These are phyloP conservation scores for Nothophoma quercina DNA, from an alignment of 2,329 filamentous ascomycete species.

Conservation along the genomic window DNA sequence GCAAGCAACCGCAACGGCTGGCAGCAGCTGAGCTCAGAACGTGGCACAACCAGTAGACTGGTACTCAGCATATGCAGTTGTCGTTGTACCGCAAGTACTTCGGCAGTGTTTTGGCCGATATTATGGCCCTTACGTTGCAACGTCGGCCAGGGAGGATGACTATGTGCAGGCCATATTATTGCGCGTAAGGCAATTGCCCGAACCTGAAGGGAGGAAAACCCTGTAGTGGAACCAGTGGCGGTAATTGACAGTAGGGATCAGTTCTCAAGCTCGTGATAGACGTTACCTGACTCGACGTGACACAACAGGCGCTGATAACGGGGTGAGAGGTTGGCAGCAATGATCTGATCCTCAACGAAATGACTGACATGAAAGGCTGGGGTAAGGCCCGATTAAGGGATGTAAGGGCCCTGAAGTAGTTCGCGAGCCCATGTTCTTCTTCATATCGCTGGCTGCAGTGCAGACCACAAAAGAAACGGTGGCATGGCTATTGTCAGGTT, in stretches of 20 bases:
- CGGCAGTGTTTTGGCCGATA: slow-evolving; percentile 21
- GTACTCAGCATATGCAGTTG: slow-evolving; percentile 32
- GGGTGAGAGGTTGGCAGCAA: slow-evolving; percentile 18
- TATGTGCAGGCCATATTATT: slow-evolving; percentile 22
- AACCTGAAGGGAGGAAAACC: slow-evolving; percentile 23
- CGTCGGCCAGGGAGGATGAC: slow-evolving; percentile 27
- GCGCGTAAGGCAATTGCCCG: slow-evolving; percentile 20
- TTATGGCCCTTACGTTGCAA: slow-evolving; percentile 29
- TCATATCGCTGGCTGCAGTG: not conserved
- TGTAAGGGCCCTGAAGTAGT: slow-evolving; percentile 8
- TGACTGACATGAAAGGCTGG: slow-evolving; percentile 9
- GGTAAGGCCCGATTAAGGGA: slow-evolving; percentile 11
- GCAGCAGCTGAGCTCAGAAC: slow-evolving; percentile 25
- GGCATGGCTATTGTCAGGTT: not conserved
- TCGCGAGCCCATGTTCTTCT: not conserved
- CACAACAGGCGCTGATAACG: slow-evolving; percentile 28
- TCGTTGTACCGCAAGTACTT: slow-evolving; percentile 23
- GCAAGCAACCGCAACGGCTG: slow-evolving; percentile 17
- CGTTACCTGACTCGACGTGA: slow-evolving; percentile 28
- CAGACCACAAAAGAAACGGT: not conserved
- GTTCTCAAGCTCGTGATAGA: slow-evolving; percentile 28
- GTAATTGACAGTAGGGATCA: slow-evolving; percentile 28
- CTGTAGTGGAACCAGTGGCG: slow-evolving; percentile 30
- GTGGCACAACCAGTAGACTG: slow-evolving; percentile 32
- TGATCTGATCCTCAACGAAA: slow-evolving; percentile 13